phyloP scores from a whole-genome alignment of 768 basidiomycete genomes.

The Botryobasidium botryosum region DNA sequence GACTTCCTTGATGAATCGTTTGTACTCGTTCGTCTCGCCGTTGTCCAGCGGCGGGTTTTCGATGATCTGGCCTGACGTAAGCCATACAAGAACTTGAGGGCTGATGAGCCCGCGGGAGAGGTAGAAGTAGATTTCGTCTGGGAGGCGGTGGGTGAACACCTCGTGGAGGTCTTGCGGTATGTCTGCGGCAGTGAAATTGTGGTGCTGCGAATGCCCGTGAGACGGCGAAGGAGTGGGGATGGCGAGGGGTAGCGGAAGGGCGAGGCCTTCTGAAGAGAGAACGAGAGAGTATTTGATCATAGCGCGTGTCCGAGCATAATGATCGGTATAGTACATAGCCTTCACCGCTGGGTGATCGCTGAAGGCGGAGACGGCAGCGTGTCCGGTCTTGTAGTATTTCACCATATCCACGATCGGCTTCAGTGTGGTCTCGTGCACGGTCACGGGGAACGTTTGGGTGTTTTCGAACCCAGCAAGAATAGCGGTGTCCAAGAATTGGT shows the following conservation, averaged over 20 bases:
- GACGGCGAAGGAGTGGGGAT: conserved; percentile 31
- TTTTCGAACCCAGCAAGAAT: conserved; percentile 84
- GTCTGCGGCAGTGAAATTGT: conserved; percentile 66
- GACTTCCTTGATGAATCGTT: conserved; percentile 87
- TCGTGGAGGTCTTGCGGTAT: conserved; percentile 85
- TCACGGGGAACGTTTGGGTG: conserved; percentile 66
- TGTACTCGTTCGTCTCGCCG: conserved; percentile 89
- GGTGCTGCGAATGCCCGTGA: conserved; percentile 32
- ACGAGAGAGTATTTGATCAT: conserved; percentile 88
- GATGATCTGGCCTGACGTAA: conserved; percentile 57
- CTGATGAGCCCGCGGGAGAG: conserved; percentile 81
- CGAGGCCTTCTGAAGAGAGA: conserved; percentile 70
- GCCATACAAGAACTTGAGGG: conserved; percentile 87
- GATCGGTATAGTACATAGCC: conserved; percentile 59
- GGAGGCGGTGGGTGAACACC: conserved; percentile 84
- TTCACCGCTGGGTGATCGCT: conserved; percentile 73
- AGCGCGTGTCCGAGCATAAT: conserved; percentile 74
- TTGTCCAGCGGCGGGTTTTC: conserved; percentile 85
- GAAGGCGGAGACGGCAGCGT: conserved; percentile 59
- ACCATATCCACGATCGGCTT: conserved; percentile 86
- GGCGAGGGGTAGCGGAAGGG: conserved; percentile 65
- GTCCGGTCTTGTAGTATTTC: conserved; percentile 81
- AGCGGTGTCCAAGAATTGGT: conserved; percentile 89
- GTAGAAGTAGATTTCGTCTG: conserved; percentile 94
- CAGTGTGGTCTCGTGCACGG: conserved; percentile 59